These are phyloP conservation scores for Globisporangium nodosum DNA, from an alignment of 352 stramenopile genomes.

Conservation along the genomic window DNA sequence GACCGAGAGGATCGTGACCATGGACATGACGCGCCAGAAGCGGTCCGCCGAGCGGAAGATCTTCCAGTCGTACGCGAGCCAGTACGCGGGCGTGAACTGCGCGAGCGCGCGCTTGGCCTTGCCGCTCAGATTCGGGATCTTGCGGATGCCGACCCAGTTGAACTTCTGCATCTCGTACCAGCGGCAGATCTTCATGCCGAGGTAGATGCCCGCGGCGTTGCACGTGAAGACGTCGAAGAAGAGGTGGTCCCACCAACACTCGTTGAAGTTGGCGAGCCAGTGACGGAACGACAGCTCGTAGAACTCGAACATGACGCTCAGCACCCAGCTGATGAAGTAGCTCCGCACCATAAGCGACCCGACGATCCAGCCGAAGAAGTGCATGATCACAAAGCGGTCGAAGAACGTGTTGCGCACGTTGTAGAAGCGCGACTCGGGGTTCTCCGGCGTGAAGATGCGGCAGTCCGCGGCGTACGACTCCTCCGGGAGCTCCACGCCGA, in stretches of 20 bases:
- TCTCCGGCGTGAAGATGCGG: constrained; percentile 83
- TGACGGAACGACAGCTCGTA: constrained; percentile 89
- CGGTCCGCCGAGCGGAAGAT: constrained; percentile 89
- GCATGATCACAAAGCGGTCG: constrained; percentile 88
- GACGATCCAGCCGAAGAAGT: constrained; percentile 89
- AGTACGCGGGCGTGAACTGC: constrained; percentile 89
- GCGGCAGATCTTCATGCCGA: constrained; percentile 82
- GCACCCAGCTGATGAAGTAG: constrained; percentile 76
- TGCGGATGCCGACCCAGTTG: constrained; percentile 86
- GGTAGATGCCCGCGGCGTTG: constrained; percentile 90
- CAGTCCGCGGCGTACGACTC: constrained; percentile 82
- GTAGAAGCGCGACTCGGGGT: constrained; percentile 65
- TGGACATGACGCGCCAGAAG: constrained; percentile 87
- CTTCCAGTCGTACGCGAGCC: constrained; percentile 92
- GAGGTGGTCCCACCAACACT: constrained; percentile 95
- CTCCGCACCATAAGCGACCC: constrained; percentile 82
- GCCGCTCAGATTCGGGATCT: constrained; percentile 73
- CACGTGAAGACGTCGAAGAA: constrained; percentile 93
- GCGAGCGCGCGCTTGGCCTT: constrained; percentile 78
- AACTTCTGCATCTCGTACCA: constrained; percentile 88
- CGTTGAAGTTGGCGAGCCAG: constrained; percentile 92
- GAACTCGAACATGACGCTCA: constrained; percentile 83
- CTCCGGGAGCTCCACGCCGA: constrained; percentile 76
- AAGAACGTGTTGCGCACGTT: constrained; percentile 81
- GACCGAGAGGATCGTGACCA: constrained; percentile 88